Evolutionary conservation across 176 grass and related monocot genomes (phyloP), one percentile per base, ranked within the genome.

Genomic region (Tillandsia leiboldiana): DNA sequence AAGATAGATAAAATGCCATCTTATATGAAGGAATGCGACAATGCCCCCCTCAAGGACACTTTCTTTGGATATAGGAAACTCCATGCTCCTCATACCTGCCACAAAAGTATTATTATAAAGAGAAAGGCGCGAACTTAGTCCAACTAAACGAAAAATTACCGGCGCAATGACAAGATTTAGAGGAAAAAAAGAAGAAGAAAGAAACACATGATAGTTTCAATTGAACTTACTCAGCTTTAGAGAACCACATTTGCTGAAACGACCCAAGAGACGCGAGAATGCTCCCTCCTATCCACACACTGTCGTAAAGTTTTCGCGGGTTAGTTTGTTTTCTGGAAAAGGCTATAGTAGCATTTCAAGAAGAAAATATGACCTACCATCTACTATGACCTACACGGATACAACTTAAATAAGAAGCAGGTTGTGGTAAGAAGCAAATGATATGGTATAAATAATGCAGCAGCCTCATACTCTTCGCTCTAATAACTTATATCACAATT

Each of bases 191-290:
- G 2, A 11, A 70, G 48, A 12, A 51, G 52, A 63, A 59, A 13
- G 61, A 78, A 51, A 72, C 49, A 63, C 29, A 64, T 12, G 72
- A 63, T 8, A 33, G 11, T 27, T 65, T 62, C 54, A 65, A 13
- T 42, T 18, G 68, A 75, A 75, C 87, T 86, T 93, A 99, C 95
- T 99, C 95, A 51, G 95, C 95, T 75, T 93, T 99, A 69, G 95
- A 99, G 72, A 99, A 99, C 95, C 95, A 99, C 95, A 99, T 93
- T 82, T 99, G 95, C 80, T 99, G 95, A 86, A 99, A 99, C 53
- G 95, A 99, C 66, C 95, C 95, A 80, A 94, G 95, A 27, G 95
- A 99, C 78, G 90, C 95, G 53, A 99, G 90, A 84, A 99, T 99
- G 70, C 95, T 99, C 23, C 94, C 94, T 87, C 95, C 95, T 50